Percentiles rank a stretch among this genome's conserved stretches.
These are phyloP conservation scores for Penicillium polonicum DNA, from an alignment of 2,329 filamentous ascomycete species.

Conservation along the genomic window DNA sequence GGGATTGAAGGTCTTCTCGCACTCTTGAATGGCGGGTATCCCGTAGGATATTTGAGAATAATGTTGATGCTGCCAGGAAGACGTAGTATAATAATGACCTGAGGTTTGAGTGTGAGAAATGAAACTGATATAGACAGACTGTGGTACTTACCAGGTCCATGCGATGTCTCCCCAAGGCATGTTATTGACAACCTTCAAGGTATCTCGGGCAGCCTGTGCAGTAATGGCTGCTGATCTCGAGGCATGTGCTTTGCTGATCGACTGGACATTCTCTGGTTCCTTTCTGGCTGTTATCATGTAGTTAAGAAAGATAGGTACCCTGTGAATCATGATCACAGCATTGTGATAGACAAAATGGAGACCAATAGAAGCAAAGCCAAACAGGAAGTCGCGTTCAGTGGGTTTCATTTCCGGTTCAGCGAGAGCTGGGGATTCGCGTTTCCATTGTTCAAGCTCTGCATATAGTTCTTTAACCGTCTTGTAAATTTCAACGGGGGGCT, in stretches of 20 bases:
- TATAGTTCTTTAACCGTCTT: conserved; percentile 90
- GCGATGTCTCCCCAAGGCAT: conserved; percentile 90
- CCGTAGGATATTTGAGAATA: conserved; percentile 91
- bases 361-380: conserved; percentile 86
- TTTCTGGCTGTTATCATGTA: conserved; percentile 76
- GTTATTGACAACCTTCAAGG: conserved; percentile 87
- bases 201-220: conserved; percentile 83
- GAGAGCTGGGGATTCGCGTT: conserved; percentile 81
- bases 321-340: conserved; percentile 90
- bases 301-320: conserved; percentile 90
- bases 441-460: conserved; percentile 83
- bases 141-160: conserved; percentile 75
- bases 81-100: conserved; percentile 91
- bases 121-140: neutral
- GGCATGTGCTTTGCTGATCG: conserved; percentile 74
- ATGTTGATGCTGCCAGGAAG: conserved; percentile 83
- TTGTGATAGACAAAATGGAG: conserved; percentile 96
- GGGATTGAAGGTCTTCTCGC: conserved; percentile 77
- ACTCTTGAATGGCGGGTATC: conserved; percentile 81
- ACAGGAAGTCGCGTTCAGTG: conserved; percentile 77
- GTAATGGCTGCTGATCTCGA: conserved; percentile 85
- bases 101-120: neutral
- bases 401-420: conserved; percentile 88
- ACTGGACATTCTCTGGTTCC: conserved; percentile 44
- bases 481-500: conserved; percentile 75